Evolutionary conservation across 2,329 filamentous ascomycete species (phyloP), one percentile per base, ranked within the genome.

Genomic region (Fusarium begoniae): DNA sequence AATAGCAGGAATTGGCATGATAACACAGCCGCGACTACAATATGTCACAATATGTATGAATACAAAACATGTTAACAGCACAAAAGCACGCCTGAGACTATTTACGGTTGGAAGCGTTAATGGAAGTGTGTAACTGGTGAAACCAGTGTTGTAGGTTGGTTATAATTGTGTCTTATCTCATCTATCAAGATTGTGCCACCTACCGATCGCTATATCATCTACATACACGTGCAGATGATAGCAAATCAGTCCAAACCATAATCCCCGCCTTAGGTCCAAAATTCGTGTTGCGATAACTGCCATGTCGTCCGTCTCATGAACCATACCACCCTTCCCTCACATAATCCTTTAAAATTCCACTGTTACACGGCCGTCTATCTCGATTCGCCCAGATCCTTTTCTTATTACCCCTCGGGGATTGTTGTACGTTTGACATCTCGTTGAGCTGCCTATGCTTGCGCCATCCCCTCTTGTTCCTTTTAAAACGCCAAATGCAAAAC

Each of bases 401-500:
- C 69, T 41, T 60, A 73, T 74, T 75, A 75, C 54, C 57, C 51
- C 67, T 53, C n/a, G 57, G 50, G 66, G 44, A 58, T 60, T 63
- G 50, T 38, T 63, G n/a, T 66, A 24, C 69, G 37, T 61, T 59
- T 35, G 48, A 22, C 55, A 64, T 32, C 56, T 59, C 48, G 35
- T 45, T 37, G 50, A 57, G 55, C 51, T 69, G 41, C 44, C 44
- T 40, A 58, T 64, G 38, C 51, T 60, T 72, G 60, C 60, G 67
- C 68, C 48, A 54, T 59, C 63, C 70, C 70, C 43, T 48, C 51
- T 66, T 66, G 57, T 67, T 61, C 66, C 64, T 55, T 54, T 44
- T 55, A 56, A 65, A 77, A 75, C 73, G 71, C 76, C 76, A 32
- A 73, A 69, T 63, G 51, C 63, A 78, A 66, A 66, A 26, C 64